Conservation (phyloP, 495 filamentous ascomycete genomes). For the Xylaria curta region DNA sequence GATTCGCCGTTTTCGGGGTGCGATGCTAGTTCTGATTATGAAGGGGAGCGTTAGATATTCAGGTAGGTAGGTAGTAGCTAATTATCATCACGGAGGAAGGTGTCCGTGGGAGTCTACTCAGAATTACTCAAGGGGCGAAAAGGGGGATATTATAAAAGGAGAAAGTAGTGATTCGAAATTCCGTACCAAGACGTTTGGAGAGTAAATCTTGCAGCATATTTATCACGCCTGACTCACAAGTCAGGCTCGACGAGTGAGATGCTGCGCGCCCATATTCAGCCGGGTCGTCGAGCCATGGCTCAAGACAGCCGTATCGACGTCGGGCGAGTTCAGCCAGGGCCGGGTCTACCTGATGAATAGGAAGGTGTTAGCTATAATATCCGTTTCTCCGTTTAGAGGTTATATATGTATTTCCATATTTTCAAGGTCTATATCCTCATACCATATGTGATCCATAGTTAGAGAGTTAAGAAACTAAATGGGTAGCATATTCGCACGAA, state of each 20-base stretch:
- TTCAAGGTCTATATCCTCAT: too few species aligned
- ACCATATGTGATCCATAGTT: too few species aligned
- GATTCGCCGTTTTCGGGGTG: neutral
- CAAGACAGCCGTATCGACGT: conserved; percentile 54
- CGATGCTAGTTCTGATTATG: neutral
- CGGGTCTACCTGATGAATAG: neutral
- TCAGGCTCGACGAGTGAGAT: neutral
- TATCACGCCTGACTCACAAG: neutral
- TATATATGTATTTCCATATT: too few species aligned
- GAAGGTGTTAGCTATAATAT: neutral
- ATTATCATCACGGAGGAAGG: too few species aligned
- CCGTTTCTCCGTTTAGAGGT: neutral
- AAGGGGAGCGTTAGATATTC: neutral
- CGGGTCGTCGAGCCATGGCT: conserved; percentile 60
- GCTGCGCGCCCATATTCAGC: conserved; percentile 49
- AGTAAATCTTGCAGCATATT: neutral
- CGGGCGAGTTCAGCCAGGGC: conserved; percentile 51
- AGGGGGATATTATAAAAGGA: too few species aligned
- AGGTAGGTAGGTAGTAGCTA: neutral
- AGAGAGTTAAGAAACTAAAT: too few species aligned
- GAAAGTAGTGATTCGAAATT: too few species aligned
- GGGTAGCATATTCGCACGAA: too few species aligned
- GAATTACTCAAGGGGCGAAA: too few species aligned
- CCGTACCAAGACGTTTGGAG: neutral
- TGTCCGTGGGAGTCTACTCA: neutral